These are phyloP conservation scores for Suhomyces anneliseae DNA, from an alignment of 1,139 yeast genomes.

Conservation along the genomic window DNA sequence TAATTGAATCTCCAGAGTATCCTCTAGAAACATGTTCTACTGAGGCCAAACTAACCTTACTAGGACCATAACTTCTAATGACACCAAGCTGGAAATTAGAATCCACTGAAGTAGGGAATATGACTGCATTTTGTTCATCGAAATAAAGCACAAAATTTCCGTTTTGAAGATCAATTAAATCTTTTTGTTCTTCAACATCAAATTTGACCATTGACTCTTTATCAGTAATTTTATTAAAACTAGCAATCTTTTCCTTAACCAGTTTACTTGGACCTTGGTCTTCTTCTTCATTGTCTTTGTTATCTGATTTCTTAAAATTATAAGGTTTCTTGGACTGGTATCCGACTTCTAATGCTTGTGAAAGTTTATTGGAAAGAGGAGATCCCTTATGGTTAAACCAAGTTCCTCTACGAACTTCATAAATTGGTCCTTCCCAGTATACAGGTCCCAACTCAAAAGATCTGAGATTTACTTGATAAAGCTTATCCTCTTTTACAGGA, in stretches of 20 bases:
- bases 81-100: conserved; percentile 39
- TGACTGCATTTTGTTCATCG: conserved; percentile 34
- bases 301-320: conserved; percentile 18
- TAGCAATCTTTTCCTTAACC: conserved; percentile 20
- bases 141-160: conserved; percentile 35
- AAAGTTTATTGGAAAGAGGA: conserved; percentile 55
- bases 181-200: conserved; percentile 26
- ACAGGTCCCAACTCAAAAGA: conserved; percentile 61
- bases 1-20: conserved; percentile 29
- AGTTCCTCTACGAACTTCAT: conserved; percentile 78
- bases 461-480: conserved; percentile 68
- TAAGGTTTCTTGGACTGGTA: conserved; percentile 41
- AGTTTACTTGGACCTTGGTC: conserved; percentile 10
- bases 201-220: conserved; percentile 12
- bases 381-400: conserved; percentile 71
- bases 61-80: conserved; percentile 38
- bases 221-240: conserved; percentile 20
- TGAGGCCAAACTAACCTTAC: conserved; percentile 31
- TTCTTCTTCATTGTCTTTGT: background rate
- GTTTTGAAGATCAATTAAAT: conserved; percentile 31
- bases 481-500: conserved; percentile 73
- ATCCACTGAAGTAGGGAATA: conserved; percentile 38
- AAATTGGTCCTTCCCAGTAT: conserved; percentile 89
- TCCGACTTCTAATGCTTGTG: conserved; percentile 61
- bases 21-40: conserved; percentile 44